Conservation (phyloP, 176 grass and related monocot species). For the Ananas comosus region DNA sequence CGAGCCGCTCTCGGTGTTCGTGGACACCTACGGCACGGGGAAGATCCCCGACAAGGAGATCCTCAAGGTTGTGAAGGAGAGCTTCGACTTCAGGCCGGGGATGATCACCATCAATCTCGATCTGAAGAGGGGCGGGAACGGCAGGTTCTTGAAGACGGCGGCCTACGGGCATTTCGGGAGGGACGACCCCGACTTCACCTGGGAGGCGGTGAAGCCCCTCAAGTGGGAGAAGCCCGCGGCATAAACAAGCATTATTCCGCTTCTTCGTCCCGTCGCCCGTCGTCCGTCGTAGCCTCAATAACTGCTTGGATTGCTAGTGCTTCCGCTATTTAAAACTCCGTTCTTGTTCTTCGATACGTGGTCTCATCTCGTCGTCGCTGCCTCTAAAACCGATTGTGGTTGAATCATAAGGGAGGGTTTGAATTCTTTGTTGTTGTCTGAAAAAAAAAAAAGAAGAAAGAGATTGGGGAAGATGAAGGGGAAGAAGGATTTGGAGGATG, state of each 20-base stretch:
- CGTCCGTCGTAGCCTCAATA: constrained; percentile 1
- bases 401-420: too few relatives aligned
- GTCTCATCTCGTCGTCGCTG: too few relatives aligned
- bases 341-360: neutral
- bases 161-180: constrained; percentile 42
- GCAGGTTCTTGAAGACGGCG: constrained; percentile 34
- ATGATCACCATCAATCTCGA: constrained; percentile 40
- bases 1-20: constrained; percentile 33
- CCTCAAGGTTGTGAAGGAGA: constrained; percentile 32
- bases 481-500: too few relatives aligned
- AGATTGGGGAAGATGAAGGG: too few relatives aligned
- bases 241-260: neutral
- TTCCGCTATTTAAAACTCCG: neutral
- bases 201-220: constrained; percentile 38
- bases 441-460: too few relatives aligned
- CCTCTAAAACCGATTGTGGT: too few relatives aligned
- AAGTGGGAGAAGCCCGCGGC: constrained; percentile 18
- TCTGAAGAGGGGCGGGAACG: constrained; percentile 29
- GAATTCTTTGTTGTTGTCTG: too few relatives aligned
- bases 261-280: too few relatives aligned
- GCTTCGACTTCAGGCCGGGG: constrained; percentile 39
- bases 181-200: constrained; percentile 38
- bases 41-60: constrained; percentile 35
- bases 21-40: constrained; percentile 32
- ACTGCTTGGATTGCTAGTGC: neutral